phyloP scores from a whole-genome alignment of 2,329 filamentous ascomycete genomes.

The Penicillium sp. region DNA sequence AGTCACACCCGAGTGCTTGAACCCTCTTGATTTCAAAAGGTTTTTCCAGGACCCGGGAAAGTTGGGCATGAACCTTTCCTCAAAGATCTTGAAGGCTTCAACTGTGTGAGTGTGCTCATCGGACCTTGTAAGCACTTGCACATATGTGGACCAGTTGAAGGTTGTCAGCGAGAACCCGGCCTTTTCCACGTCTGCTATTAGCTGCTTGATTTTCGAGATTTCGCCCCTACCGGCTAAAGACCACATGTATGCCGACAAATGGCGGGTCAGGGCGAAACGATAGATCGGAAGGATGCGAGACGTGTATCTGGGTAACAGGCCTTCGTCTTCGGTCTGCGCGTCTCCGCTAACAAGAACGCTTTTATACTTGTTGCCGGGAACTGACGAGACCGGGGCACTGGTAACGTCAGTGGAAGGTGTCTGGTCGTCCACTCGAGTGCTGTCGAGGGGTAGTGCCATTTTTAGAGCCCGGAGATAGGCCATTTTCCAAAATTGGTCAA shows the following conservation, averaged over 20 bases:
- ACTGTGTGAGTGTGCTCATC: conserved; percentile 59
- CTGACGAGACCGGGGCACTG: conserved; percentile 18
- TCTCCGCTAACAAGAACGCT: conserved; percentile 8
- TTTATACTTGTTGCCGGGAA: conserved; percentile 8
- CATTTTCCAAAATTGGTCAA: conserved; percentile 70
- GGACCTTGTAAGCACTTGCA: conserved; percentile 69
- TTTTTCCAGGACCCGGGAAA: conserved; percentile 73
- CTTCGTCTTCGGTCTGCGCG: background rate
- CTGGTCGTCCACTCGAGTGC: conserved; percentile 27
- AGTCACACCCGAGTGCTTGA: conserved; percentile 36
- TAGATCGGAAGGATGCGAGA: conserved; percentile 42
- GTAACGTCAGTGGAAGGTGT: conserved; percentile 12
- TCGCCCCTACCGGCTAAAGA: conserved; percentile 60
- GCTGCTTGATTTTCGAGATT: conserved; percentile 54
- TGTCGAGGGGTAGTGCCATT: conserved; percentile 43
- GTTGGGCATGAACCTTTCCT: conserved; percentile 75
- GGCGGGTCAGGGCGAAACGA: conserved; percentile 54
- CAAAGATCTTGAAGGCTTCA: conserved; percentile 73
- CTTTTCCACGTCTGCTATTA: conserved; percentile 61
- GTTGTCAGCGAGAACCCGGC: conserved; percentile 76
- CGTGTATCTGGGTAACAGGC: background rate
- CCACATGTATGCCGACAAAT: conserved; percentile 58
- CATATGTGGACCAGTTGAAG: conserved; percentile 79
- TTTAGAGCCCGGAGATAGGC: conserved; percentile 60
- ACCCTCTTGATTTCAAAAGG: conserved; percentile 39